Conservation (phyloP, 1,284 basidiomycete species). For the Sanghuangporus baumii region DNA sequence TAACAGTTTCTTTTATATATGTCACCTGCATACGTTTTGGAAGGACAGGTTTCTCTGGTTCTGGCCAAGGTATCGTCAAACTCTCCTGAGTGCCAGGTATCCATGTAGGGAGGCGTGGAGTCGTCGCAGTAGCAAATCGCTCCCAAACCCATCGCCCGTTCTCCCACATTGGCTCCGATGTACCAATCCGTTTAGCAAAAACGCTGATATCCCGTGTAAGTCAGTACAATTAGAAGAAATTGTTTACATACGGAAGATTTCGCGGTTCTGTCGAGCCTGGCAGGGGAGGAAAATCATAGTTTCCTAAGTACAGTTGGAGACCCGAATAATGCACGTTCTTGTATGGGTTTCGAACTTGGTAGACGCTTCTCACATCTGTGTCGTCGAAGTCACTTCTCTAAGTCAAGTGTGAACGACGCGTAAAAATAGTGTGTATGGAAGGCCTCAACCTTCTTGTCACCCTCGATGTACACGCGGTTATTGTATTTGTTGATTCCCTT, state of each 20-base stretch:
- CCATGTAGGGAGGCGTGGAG: constrained; percentile 48
- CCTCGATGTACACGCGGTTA: constrained; percentile 67
- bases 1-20: not conserved
- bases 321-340: constrained; percentile 69
- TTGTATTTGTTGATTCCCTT: constrained; percentile 63
- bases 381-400: constrained; percentile 7
- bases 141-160: constrained; percentile 54
- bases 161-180: constrained; percentile 53
- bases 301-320: constrained; percentile 70
- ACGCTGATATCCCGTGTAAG: constrained; percentile 41
- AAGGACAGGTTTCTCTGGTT: constrained; percentile 33
- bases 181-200: constrained; percentile 65
- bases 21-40: constrained; percentile 41
- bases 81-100: constrained; percentile 31
- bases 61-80: constrained; percentile 64
- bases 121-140: constrained; percentile 59
- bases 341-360: constrained; percentile 15
- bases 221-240: not conserved
- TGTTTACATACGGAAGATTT: constrained; percentile 39
- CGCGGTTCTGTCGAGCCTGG: constrained; percentile 36
- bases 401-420: not conserved
- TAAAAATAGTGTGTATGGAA: not conserved
- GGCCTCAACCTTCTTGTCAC: constrained; percentile 25
- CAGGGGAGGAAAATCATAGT: constrained; percentile 49
- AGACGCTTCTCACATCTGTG: constrained; percentile 7